These are phyloP conservation scores for Helotiales sp. DNA, from an alignment of 2,329 filamentous ascomycete species.

Conservation along the genomic window DNA sequence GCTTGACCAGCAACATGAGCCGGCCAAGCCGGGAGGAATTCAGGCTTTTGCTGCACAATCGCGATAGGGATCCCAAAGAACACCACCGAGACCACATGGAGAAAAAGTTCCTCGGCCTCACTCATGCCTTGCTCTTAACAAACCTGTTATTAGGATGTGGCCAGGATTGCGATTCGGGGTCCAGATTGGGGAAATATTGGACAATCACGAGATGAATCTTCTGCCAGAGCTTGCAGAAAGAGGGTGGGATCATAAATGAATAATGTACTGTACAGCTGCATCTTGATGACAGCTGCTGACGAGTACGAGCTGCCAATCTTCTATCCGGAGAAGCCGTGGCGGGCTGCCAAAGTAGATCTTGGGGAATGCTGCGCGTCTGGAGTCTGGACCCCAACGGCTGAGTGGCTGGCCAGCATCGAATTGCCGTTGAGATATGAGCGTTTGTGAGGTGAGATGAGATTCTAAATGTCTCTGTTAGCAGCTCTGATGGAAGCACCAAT, in stretches of 20 bases:
- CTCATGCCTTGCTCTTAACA: neutral
- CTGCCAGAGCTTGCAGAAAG: neutral
- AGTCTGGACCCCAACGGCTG: neutral
- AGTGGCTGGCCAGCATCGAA: neutral
- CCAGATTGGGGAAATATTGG: neutral
- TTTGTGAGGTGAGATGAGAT: neutral
- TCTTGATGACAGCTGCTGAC: neutral
- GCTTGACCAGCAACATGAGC: neutral
- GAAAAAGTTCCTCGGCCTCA: neutral
- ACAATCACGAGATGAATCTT: neutral
- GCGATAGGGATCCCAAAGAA: neutral
- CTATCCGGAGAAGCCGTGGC: neutral
- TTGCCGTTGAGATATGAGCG: neutral
- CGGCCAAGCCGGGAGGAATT: neutral
- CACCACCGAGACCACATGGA: neutral
- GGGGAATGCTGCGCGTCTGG: conserved; percentile 9
- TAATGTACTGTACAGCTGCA: no score
- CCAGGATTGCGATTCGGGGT: neutral
- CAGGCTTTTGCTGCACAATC: neutral
- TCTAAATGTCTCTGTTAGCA: no score
- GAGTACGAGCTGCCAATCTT: neutral
- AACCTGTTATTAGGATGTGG: neutral
- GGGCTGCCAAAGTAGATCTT: conserved; percentile 1
- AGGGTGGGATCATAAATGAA: neutral
- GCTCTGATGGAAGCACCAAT: no score